These are phyloP conservation scores for Syncephalis plumigaleata DNA, from an alignment of 371 early-diverging fungal species.

Conservation along the genomic window DNA sequence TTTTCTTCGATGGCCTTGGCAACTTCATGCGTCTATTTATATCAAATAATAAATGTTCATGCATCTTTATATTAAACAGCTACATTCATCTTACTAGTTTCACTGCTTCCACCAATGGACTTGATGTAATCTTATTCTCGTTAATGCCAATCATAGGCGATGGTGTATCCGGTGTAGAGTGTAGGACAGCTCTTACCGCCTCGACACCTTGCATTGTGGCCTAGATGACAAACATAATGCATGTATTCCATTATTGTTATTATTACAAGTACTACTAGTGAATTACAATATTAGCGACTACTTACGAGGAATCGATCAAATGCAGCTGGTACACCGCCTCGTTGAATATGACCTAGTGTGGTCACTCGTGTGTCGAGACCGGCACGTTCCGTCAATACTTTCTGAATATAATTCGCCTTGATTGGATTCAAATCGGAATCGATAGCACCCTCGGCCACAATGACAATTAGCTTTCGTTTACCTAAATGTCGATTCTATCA, in stretches of 20 bases:
- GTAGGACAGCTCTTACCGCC: slow-evolving; percentile 90
- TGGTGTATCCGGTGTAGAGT: slow-evolving; percentile 65
- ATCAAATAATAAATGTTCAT: background rate
- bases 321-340: slow-evolving; percentile 93
- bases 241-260: background rate
- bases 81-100: slow-evolving; percentile 29
- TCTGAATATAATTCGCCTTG: slow-evolving; percentile 66
- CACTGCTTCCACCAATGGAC: slow-evolving; percentile 86
- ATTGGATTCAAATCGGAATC: slow-evolving; percentile 84
- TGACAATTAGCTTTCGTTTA: slow-evolving; percentile 83
- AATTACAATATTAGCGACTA: background rate
- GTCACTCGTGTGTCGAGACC: slow-evolving; percentile 91
- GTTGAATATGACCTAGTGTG: slow-evolving; percentile 95
- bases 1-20: slow-evolving; percentile 63
- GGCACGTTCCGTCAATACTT: slow-evolving; percentile 57
- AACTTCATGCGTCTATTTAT: slow-evolving; percentile 70
- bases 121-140: slow-evolving; percentile 68
- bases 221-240: slow-evolving; percentile 9
- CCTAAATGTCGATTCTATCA: slow-evolving; percentile 57
- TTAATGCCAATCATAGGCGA: slow-evolving; percentile 86
- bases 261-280: background rate
- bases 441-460: slow-evolving; percentile 96
- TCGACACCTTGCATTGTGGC: slow-evolving; percentile 87
- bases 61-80: background rate
- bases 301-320: slow-evolving; percentile 78